phyloP scores from a whole-genome alignment of 73 alveolate species.

The Stentor coeruleus region DNA sequence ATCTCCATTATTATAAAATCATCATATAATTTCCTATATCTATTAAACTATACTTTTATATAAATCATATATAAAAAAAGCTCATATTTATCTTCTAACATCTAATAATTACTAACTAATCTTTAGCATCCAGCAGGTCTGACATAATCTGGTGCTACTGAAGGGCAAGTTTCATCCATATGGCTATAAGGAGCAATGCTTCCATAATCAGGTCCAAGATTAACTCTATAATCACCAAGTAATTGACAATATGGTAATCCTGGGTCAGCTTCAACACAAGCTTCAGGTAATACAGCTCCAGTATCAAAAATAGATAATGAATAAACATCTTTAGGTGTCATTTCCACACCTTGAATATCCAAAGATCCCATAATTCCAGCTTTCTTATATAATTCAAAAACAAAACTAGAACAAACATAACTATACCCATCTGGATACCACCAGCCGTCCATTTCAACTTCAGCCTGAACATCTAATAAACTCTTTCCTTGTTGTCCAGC shows the following conservation, averaged over 20 bases:
- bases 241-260: slow-evolving; percentile 83
- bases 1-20: too few relatives aligned
- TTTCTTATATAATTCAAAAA: slow-evolving; percentile 73
- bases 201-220: slow-evolving; percentile 58
- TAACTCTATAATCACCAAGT: slow-evolving; percentile 79
- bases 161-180: slow-evolving; percentile 93
- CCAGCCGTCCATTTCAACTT: slow-evolving; percentile 89
- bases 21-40: too few relatives aligned
- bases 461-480: slow-evolving; percentile 73
- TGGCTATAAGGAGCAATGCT: slow-evolving; percentile 79
- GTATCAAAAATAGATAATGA: slow-evolving; percentile 65
- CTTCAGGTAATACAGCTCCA: slow-evolving; percentile 52
- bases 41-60: too few relatives aligned
- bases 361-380: slow-evolving; percentile 85
- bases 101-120: slow-evolving; percentile 27
- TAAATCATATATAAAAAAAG: too few relatives aligned
- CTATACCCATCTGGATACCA: slow-evolving; percentile 79
- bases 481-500: slow-evolving; percentile 71
- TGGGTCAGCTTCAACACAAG: slow-evolving; percentile 76
- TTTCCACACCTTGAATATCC: slow-evolving; percentile 68
- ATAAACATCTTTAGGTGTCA: slow-evolving; percentile 84
- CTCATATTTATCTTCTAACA: too few relatives aligned
- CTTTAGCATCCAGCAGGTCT: slow-evolving; percentile 84
- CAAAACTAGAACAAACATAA: slow-evolving; percentile 88
- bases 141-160: slow-evolving; percentile 68